Evolutionary conservation across 768 basidiomycete species (phyloP), one percentile per base, ranked within the genome.

Genomic region (Lactarius akahatsu): DNA sequence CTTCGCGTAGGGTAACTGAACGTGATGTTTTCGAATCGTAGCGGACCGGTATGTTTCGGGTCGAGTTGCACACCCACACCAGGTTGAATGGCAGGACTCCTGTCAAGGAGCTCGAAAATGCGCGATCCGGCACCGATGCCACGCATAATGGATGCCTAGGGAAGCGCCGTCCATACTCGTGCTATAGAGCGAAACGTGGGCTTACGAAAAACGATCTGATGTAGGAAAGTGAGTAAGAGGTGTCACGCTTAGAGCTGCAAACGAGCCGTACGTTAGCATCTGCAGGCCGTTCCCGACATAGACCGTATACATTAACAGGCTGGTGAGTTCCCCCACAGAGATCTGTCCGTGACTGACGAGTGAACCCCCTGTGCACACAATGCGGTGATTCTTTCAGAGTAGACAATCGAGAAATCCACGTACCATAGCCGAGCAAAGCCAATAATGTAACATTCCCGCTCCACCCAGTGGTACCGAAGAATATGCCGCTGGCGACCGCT

Each of bases 391-490:
- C 50, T 4, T 59, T 52, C 36, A n/a, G 10, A 18, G 38, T 45
- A 41, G 7, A 4, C 11, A 32, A 13, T 34, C 3, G 57, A 61
- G 60, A 28, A 47, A 28, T 20, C 16, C 41, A 59, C 83, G 54
- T 70, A 91, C 96, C 96, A 73, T 97, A 99, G 54, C 94, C 94
- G 38, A 99, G 80, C 32, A 99, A 78, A 57, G 88, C 91, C 54
- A 99, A 80, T 57, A 98, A 76, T 0, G 96, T 95, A 61, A 96
- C 81, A 73, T 98, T 98, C 13, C 96, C 96, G 63, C 94, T 94
- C 88, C 93, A 91, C 1, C 93, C 91, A 0, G 90, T 93, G 61
- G 87, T 86, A 20, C 95, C 96, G 75, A 91, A 97, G 79, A 99
- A 99, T 59, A 97, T 88, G 4, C 90, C 94, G 64, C 87, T 90